Base-by-base conservation (phyloP, 352 stramenopile genomes). In the Globisporangium echinulatum region DNA sequence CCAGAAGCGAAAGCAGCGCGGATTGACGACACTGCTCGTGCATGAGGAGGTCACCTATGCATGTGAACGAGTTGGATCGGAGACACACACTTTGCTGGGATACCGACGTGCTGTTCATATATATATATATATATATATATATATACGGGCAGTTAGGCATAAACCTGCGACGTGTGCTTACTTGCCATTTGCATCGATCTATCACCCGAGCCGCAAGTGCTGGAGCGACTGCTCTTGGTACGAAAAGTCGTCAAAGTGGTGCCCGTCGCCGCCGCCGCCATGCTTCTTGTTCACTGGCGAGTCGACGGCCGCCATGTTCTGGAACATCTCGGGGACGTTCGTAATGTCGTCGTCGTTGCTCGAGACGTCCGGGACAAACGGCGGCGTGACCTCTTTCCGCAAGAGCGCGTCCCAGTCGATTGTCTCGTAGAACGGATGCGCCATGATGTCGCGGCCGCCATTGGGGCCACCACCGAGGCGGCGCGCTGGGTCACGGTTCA, bases 401-500 rank as follows among this genome's bases (percentile, higher is more conserved):
- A 92, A 75, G 15, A 95, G 71, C 46, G 89, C 82, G 61, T 95
- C 86, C 86, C 86, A 95, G 59, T 95, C 85, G 50, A 95, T 94
- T 0, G 71, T 17, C 61, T 90, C 81, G 61, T 84, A 95, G 55
- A 95, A 95, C 50, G 82, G 81, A 53, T 95, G 85, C 14, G 82
- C 83, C 86, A 95, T 95, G 52, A 95, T 95, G 52, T 95, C 85
- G 11, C 77, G 75, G 0, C 86, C 86, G n/a, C 86, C 86, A 39
- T 89, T 91, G 6, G 84, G 79, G 0, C 87, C 87, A 1, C 82
- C 79, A n/a, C 97, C 97, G 19, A 99, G 82, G 51, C 97, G 84
- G 56, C 87, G 86, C 38, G 81, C 75, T 36, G 96, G 92, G 59
- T 99, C 88, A 59, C 97, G 97, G 54, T 96, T 94, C 43, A 99